Conservation (phyloP, 768 basidiomycete species). For the Rhizopogon sp. region DNA sequence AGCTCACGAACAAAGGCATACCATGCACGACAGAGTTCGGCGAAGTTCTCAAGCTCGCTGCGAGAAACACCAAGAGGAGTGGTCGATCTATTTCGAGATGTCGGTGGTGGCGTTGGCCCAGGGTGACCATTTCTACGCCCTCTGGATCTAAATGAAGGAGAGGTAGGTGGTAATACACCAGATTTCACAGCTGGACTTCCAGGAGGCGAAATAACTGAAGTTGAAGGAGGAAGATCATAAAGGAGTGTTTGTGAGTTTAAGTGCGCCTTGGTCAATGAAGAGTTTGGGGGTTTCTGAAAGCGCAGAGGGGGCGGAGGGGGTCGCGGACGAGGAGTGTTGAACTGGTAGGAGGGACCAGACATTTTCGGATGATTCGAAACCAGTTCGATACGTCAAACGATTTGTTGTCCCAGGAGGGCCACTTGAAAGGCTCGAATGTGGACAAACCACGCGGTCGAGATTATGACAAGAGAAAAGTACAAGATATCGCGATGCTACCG, state of each 20-base stretch:
- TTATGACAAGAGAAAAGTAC: not conserved
- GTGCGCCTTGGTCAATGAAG: conserved; percentile 36
- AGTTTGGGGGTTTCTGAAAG: conserved; percentile 41
- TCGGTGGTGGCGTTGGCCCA: conserved; percentile 49
- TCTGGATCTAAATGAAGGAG: conserved; percentile 54
- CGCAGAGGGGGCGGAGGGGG: conserved; percentile 55
- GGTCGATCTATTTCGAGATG: conserved; percentile 55
- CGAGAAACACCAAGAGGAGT: conserved; percentile 64
- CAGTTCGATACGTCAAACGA: conserved; percentile 23
- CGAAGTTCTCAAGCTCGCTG: conserved; percentile 74
- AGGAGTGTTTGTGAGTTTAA: conserved; percentile 60
- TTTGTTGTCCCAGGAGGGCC: conserved; percentile 4
- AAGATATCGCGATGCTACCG: not conserved
- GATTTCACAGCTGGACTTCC: conserved; percentile 44
- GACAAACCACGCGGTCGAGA: conserved; percentile 5
- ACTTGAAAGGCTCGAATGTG: conserved; percentile 9
- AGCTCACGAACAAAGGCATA: conserved; percentile 27
- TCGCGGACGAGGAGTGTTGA: conserved; percentile 60
- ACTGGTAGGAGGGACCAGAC: conserved; percentile 59
- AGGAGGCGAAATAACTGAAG: conserved; percentile 49
- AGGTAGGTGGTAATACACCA: conserved; percentile 47
- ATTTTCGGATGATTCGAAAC: conserved; percentile 33
- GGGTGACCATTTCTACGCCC: conserved; percentile 46
- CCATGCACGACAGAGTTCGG: conserved; percentile 76
- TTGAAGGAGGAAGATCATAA: conserved; percentile 67